These are phyloP conservation scores for Epicoccum nigrum DNA, from an alignment of 2,329 filamentous ascomycete species.

Conservation along the genomic window DNA sequence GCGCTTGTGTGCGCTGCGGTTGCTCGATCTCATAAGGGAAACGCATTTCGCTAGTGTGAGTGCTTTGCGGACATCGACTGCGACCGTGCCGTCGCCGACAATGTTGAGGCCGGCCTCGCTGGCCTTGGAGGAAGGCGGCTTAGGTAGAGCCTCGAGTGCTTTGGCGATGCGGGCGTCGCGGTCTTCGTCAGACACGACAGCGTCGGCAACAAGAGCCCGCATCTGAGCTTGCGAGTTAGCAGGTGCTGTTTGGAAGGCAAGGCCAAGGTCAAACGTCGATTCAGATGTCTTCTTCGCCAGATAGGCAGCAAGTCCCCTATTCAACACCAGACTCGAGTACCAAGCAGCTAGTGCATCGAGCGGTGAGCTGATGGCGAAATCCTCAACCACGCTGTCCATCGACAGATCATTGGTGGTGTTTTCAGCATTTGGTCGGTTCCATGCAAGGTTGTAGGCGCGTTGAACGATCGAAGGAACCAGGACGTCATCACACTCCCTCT, in stretches of 20 bases:
- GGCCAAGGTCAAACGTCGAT: slow-evolving; percentile 63
- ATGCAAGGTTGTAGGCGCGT: slow-evolving; percentile 86
- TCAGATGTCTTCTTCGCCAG: slow-evolving; percentile 60
- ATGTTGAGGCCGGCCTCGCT: slow-evolving; percentile 49
- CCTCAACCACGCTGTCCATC: slow-evolving; percentile 84
- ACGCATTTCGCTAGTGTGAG: slow-evolving; percentile 66
- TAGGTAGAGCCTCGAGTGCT: slow-evolving; percentile 61
- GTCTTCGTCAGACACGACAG: slow-evolving; percentile 62
- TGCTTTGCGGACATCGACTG: slow-evolving; percentile 62
- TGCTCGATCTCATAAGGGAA: slow-evolving; percentile 53
- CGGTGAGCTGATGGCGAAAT: slow-evolving; percentile 81
- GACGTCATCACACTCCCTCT: slow-evolving; percentile 81
- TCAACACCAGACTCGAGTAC: slow-evolving; percentile 79
- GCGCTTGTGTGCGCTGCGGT: slow-evolving; percentile 42
- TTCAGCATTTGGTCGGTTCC: slow-evolving; percentile 77
- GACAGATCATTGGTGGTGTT: slow-evolving; percentile 70
- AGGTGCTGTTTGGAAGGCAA: slow-evolving; percentile 76
- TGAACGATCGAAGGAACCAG: slow-evolving; percentile 79
- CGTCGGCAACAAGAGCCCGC: slow-evolving; percentile 64
- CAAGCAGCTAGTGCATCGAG: slow-evolving; percentile 90
- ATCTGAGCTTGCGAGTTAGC: slow-evolving; percentile 74
- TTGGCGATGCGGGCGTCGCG: slow-evolving; percentile 59
- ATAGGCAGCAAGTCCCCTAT: slow-evolving; percentile 69
- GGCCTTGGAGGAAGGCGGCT: slow-evolving; percentile 42
- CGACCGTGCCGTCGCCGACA: slow-evolving; percentile 61